phyloP scores from a whole-genome alignment of 139 green algal species.

The Helicosporidium sp. region DNA sequence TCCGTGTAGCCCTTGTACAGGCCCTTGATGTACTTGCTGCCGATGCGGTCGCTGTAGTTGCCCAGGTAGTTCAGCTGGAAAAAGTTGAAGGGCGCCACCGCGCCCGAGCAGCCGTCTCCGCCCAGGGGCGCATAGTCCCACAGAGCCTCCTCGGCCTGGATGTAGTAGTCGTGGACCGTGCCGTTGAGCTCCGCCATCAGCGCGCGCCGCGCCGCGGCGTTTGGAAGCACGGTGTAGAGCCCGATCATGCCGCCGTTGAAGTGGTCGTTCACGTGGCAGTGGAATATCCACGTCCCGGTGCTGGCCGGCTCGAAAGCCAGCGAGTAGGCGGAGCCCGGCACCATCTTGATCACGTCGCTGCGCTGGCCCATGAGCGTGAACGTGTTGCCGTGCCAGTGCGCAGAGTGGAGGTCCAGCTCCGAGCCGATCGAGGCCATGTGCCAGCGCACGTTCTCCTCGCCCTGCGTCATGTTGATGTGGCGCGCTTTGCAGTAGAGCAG shows the following conservation, averaged over 20 bases:
- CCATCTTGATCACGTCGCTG: constrained; percentile 27
- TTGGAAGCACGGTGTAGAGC: constrained; percentile 18
- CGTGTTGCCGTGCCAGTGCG: constrained; percentile 19
- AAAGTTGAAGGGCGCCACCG: constrained; percentile 10
- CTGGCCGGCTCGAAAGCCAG: constrained; percentile 14
- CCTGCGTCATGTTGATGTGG: constrained; percentile 5
- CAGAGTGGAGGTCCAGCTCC: constrained; percentile 22
- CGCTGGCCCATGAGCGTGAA: constrained; percentile 9
- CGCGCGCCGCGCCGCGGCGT: background rate
- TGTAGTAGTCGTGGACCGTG: constrained; percentile 26
- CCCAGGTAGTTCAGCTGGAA: constrained; percentile 19
- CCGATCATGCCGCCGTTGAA: constrained; percentile 33
- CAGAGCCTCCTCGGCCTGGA: constrained; percentile 23
- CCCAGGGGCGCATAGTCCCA: constrained; percentile 26
- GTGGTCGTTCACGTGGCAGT: constrained; percentile 46
- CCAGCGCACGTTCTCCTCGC: constrained; percentile 17
- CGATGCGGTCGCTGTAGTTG: constrained; percentile 14
- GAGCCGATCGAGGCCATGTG: constrained; percentile 12
- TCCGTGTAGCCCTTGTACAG: constrained; percentile 48
- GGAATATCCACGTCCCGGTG: constrained; percentile 28
- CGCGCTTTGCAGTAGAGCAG: constrained; percentile 16
- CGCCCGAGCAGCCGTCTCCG: constrained; percentile 23
- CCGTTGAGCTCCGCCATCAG: constrained; percentile 1
- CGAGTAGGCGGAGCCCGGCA: constrained; percentile 17
- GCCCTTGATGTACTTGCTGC: constrained; percentile 32